These are phyloP conservation scores for Mycosarcoma maydis DNA, from an alignment of 1,284 basidiomycete genomes.

Conservation along the genomic window DNA sequence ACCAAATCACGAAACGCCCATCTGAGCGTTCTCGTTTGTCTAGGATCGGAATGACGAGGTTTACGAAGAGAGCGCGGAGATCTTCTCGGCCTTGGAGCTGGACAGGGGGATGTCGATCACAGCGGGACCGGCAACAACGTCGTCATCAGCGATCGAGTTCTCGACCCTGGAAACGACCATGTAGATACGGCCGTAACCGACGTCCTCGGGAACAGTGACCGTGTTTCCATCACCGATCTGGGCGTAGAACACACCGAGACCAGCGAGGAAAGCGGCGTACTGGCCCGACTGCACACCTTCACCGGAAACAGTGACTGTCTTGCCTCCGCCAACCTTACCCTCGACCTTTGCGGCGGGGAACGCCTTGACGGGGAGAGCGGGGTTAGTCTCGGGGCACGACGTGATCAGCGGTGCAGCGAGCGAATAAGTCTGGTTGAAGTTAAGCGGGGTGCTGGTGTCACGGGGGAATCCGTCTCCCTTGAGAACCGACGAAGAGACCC, in stretches of 20 bases:
- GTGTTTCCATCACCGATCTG: constrained; percentile 55
- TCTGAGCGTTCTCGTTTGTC: too few relatives aligned
- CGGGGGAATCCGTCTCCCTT: constrained; percentile 47
- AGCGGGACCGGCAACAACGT: constrained; percentile 71
- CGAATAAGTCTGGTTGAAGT: constrained; percentile 67
- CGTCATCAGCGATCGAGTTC: constrained; percentile 67
- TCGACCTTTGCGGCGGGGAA: constrained; percentile 68
- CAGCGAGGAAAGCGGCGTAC: constrained; percentile 69
- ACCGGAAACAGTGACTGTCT: constrained; percentile 64
- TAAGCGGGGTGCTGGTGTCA: constrained; percentile 71
- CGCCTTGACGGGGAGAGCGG: constrained; percentile 68
- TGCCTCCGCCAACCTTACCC: constrained; percentile 44
- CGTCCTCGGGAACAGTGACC: constrained; percentile 66
- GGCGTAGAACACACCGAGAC: constrained; percentile 63
- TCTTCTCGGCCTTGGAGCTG: constrained; percentile 31
- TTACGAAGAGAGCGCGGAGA: constrained; percentile 19
- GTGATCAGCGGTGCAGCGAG: constrained; percentile 68
- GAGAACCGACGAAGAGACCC: constrained; percentile 50
- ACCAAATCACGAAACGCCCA: too few relatives aligned
- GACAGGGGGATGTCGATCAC: constrained; percentile 66
- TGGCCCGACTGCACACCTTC: constrained; percentile 58
- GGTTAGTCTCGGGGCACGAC: constrained; percentile 71
- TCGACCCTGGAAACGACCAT: constrained; percentile 65
- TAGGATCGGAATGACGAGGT: not conserved
- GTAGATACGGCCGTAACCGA: constrained; percentile 68